Conservation (phyloP, 768 basidiomycete species). For the Lactifluus volemus region DNA sequence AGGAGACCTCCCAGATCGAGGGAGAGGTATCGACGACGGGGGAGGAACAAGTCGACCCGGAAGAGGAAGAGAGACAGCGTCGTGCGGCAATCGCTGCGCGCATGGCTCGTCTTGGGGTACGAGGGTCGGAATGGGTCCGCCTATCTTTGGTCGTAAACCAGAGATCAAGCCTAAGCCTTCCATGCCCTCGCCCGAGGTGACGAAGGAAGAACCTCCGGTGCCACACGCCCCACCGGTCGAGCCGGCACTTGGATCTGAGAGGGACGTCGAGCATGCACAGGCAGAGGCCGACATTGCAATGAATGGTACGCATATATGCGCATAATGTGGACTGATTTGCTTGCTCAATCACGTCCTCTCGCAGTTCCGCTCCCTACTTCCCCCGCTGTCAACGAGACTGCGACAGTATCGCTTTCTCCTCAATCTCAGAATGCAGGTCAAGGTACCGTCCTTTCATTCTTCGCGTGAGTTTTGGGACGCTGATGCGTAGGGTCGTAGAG, state of each 20-base stretch:
- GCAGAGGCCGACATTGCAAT: not conserved
- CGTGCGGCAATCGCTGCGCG: slow-evolving; percentile 85
- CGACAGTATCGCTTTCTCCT: not conserved
- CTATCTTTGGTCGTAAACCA: slow-evolving; percentile 56
- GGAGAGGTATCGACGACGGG: slow-evolving; percentile 24
- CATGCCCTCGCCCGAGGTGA: slow-evolving; percentile 17
- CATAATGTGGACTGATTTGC: not conserved
- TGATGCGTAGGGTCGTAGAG: slow-evolving; percentile 1
- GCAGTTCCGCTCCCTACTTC: slow-evolving; percentile 5
- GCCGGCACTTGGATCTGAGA: slow-evolving; percentile 4
- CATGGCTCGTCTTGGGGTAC: slow-evolving; percentile 92
- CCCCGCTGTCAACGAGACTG: not conserved
- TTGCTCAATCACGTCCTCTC: not conserved
- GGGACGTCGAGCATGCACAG: not conserved
- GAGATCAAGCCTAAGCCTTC: slow-evolving; percentile 27
- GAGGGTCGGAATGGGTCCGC: slow-evolving; percentile 70
- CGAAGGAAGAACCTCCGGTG: slow-evolving; percentile 17
- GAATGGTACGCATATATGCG: slow-evolving; percentile 8
- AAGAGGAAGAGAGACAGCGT: slow-evolving; percentile 68
- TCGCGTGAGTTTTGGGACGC: not conserved
- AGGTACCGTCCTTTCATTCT: not conserved
- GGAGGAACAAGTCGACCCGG: slow-evolving; percentile 37
- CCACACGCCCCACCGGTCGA: slow-evolving; percentile 5
- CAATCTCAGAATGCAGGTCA: not conserved
- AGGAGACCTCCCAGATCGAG: slow-evolving; percentile 20